Conservation (phyloP, 768 basidiomycete species). For the Daedalea quercina region DNA sequence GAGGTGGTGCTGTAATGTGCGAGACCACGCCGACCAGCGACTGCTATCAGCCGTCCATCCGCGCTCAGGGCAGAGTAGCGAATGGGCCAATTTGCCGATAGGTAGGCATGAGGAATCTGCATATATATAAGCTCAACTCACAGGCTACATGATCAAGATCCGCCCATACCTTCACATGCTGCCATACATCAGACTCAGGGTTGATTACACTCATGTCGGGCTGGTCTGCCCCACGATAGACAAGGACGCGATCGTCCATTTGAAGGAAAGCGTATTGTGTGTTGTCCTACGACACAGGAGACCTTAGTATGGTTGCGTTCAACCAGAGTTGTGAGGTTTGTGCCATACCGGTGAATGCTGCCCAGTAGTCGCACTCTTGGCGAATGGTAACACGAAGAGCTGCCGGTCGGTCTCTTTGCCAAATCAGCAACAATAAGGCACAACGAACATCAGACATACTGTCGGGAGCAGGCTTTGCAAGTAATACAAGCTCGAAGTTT, state of each 20-base stretch:
- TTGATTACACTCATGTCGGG: conserved; percentile 98
- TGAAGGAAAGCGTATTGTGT: conserved; percentile 93
- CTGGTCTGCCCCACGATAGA: conserved; percentile 95
- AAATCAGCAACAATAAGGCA: conserved; percentile 5
- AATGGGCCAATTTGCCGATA: conserved; percentile 91
- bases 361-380: conserved; percentile 88
- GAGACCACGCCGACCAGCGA: conserved; percentile 86
- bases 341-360: conserved; percentile 87
- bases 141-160: not conserved
- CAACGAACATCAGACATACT: conserved; percentile 31
- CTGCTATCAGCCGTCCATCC: conserved; percentile 87
- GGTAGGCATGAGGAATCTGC: conserved; percentile 84
- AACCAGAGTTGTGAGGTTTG: too few relatives aligned
- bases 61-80: conserved; percentile 85
- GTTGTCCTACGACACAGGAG: conserved; percentile 63
- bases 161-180: conserved; percentile 74
- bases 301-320: conserved; percentile 2
- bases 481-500: conserved; percentile 80
- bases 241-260: conserved; percentile 88
- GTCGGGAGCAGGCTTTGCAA: conserved; percentile 48
- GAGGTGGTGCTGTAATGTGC: conserved; percentile 92
- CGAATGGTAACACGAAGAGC: conserved; percentile 84
- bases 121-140: conserved; percentile 1
- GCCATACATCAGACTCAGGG: conserved; percentile 97
- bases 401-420: conserved; percentile 56